Evolutionary conservation across 345 rosid genomes (phyloP).

Genomic region (Linum lewisii): DNA sequence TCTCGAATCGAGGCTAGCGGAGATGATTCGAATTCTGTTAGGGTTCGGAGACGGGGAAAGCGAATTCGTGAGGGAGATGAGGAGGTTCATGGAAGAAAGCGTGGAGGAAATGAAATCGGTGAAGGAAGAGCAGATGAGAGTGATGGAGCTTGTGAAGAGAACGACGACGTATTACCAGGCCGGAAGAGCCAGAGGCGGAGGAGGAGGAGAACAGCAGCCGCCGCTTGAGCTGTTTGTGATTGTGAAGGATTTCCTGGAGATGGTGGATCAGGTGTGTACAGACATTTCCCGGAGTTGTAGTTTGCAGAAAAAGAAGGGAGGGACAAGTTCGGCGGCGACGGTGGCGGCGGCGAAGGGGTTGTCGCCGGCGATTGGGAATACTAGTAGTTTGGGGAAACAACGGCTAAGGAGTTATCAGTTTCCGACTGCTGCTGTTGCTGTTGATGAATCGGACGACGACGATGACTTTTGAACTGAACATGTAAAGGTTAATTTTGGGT

Average conservation of each 20-base stretch:
- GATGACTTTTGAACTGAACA: not conserved
- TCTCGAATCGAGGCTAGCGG: slow-evolving; percentile 33
- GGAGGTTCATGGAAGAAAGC: slow-evolving; percentile 47
- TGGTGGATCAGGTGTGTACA: slow-evolving; percentile 63
- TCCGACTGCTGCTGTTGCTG: not conserved
- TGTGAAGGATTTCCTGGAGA: slow-evolving; percentile 67
- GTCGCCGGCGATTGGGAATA: not conserved
- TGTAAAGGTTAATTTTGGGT: too few relatives aligned
- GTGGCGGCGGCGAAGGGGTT: too few relatives aligned
- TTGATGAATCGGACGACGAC: not conserved
- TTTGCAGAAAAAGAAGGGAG: not conserved
- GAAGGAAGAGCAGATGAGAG: slow-evolving; percentile 44
- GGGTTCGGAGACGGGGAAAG: slow-evolving; percentile 22
- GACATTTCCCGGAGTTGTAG: slow-evolving; percentile 36
- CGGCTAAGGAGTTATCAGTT: not conserved
- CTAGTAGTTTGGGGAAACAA: not conserved
- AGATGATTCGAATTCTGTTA: slow-evolving; percentile 28
- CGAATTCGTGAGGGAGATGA: slow-evolving; percentile 48
- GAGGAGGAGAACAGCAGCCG: slow-evolving; percentile 27
- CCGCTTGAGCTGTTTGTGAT: slow-evolving; percentile 57
- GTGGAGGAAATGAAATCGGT: slow-evolving; percentile 49
- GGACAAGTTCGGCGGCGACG: not conserved
- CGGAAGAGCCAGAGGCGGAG: slow-evolving; percentile 38
- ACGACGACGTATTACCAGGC: slow-evolving; percentile 76
- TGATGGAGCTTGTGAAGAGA: slow-evolving; percentile 52